Evolutionary conservation across 2,329 filamentous ascomycete genomes (phyloP).

Genomic region (Aspergillus jensenii): DNA sequence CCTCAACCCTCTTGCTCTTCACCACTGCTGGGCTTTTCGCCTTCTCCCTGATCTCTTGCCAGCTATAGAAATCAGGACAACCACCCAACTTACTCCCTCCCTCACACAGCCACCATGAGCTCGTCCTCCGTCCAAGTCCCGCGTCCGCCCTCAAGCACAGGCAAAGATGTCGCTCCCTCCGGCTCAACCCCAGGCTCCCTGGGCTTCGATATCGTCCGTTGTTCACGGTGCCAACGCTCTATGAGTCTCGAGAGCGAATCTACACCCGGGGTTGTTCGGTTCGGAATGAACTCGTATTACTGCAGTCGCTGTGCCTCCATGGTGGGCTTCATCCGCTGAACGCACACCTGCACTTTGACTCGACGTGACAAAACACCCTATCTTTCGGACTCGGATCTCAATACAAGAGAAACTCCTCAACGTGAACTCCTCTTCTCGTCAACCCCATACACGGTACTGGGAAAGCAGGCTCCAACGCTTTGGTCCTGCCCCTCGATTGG

Average conservation of each 20-base stretch:
- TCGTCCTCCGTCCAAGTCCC: constrained; percentile 37
- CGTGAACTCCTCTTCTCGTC: background rate
- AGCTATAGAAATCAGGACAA: background rate
- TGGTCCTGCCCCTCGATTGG: constrained; percentile 9
- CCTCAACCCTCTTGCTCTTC: background rate
- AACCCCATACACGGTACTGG: background rate
- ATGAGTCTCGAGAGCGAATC: constrained; percentile 42
- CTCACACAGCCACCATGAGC: constrained; percentile 28
- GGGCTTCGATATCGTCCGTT: constrained; percentile 45
- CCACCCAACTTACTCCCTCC: background rate
- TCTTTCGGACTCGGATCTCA: background rate
- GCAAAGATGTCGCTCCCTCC: constrained; percentile 23
- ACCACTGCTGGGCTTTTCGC: background rate
- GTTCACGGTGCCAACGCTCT: constrained; percentile 49
- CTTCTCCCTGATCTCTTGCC: background rate
- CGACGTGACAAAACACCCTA: background rate
- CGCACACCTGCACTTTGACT: background rate
- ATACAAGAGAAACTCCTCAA: background rate
- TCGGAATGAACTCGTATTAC: constrained; percentile 52
- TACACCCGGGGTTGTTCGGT: constrained; percentile 41
- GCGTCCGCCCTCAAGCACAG: constrained; percentile 24
- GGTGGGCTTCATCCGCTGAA: constrained; percentile 45
- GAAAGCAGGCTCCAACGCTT: background rate
- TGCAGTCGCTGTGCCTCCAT: constrained; percentile 47
- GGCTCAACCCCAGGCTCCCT: constrained; percentile 23